These are phyloP conservation scores for Aristolochia contorta DNA, from an alignment of 164 flowering plant genomes.

Conservation along the genomic window DNA sequence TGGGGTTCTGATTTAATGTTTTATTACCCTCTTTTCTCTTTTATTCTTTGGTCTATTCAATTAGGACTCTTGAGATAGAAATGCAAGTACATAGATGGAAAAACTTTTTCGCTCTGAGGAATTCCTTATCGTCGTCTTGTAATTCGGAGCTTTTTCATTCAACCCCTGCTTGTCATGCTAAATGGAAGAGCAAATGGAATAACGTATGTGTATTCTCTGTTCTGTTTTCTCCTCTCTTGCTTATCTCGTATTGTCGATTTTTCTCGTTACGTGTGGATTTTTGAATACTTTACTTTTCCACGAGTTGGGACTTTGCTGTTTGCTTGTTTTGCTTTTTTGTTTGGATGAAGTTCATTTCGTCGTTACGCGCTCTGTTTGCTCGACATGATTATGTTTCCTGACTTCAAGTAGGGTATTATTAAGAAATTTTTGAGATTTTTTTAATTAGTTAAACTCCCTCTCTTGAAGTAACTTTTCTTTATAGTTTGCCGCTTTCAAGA, in stretches of 20 bases:
- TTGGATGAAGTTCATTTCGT: background rate
- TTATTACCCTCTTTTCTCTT: background rate
- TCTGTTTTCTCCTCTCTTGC: background rate
- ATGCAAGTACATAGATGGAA: constrained; percentile 47
- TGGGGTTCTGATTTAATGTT: background rate
- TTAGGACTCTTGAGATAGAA: background rate
- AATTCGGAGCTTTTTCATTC: constrained; percentile 43
- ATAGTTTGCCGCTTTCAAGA: too few relatives aligned
- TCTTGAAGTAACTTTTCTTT: background rate
- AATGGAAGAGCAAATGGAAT: constrained; percentile 43
- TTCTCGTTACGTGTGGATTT: background rate
- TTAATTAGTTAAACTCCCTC: background rate
- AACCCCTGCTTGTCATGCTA: constrained; percentile 32
- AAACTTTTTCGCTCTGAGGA: constrained; percentile 19
- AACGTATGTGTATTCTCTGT: constrained; percentile 21
- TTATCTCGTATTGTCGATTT: background rate
- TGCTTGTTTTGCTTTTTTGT: background rate
- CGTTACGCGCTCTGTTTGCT: too few relatives aligned
- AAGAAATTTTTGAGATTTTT: background rate
- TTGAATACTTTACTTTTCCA: background rate
- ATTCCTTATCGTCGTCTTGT: constrained; percentile 17
- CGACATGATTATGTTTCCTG: background rate
- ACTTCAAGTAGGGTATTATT: background rate
- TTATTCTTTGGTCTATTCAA: background rate
- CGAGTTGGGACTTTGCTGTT: background rate